These are phyloP conservation scores for Nakaseomyces uthaithaninus DNA, from an alignment of 1,139 yeast species.

Conservation along the genomic window DNA sequence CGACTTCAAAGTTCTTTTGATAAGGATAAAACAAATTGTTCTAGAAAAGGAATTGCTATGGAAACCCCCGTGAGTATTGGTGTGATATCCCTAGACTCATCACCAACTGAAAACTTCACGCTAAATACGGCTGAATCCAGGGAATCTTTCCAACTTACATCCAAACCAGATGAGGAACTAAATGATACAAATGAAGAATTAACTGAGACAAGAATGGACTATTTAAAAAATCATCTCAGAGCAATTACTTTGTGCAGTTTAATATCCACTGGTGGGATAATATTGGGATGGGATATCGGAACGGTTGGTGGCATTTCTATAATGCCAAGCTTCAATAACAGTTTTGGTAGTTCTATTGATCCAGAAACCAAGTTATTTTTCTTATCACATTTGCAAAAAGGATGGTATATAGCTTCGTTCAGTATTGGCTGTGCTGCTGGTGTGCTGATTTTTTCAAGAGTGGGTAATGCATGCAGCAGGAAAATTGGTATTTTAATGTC, in stretches of 20 bases:
- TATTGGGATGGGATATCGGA: conserved; percentile 71
- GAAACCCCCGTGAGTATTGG: conserved; percentile 5
- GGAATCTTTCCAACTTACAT: conserved; percentile 1
- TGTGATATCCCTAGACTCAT: background rate
- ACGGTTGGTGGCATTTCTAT: conserved; percentile 62
- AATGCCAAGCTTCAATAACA: conserved; percentile 42
- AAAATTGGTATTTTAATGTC: conserved; percentile 42
- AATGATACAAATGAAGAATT: background rate
- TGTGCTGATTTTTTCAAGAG: conserved; percentile 50
- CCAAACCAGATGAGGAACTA: background rate
- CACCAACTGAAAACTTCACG: conserved; percentile 4
- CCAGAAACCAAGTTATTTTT: conserved; percentile 30
- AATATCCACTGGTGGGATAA: conserved; percentile 55
- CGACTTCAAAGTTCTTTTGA: too few species aligned
- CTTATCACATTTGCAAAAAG: conserved; percentile 43
- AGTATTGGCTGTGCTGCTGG: conserved; percentile 70
- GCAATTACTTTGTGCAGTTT: conserved; percentile 33
- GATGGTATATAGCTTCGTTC: conserved; percentile 54
- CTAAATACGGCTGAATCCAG: conserved; percentile 2
- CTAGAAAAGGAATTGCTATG: background rate
- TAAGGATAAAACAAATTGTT: background rate
- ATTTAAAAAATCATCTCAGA: background rate
- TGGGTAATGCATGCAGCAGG: conserved; percentile 49
- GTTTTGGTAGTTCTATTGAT: conserved; percentile 40
- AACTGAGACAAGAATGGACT: background rate